These are phyloP conservation scores for Penicillium sp. DNA, from an alignment of 2,329 filamentous ascomycete genomes.

Conservation along the genomic window DNA sequence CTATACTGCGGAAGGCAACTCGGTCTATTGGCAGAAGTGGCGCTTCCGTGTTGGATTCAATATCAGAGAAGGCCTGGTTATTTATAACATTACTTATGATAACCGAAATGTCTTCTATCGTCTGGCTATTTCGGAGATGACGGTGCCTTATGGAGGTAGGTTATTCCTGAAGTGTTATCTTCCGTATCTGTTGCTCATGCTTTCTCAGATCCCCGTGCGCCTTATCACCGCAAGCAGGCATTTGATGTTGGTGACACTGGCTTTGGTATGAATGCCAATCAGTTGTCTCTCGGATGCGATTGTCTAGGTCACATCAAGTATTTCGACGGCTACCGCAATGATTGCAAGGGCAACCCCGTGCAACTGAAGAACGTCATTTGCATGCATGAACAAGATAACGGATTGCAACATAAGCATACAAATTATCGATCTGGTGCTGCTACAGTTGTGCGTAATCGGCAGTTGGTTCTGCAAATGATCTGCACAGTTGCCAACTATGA, in stretches of 20 bases:
- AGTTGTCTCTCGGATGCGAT: constrained; percentile 69
- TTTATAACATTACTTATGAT: constrained; percentile 66
- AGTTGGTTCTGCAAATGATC: constrained; percentile 68
- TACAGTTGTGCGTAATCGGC: constrained; percentile 62
- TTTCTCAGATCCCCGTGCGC: constrained; percentile 63
- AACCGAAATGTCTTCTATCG: constrained; percentile 67
- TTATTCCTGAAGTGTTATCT: neutral
- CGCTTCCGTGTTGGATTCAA: constrained; percentile 63
- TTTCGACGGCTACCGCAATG: constrained; percentile 58
- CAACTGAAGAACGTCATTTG: constrained; percentile 67
- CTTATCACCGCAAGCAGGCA: constrained; percentile 68
- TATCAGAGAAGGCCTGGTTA: constrained; percentile 63
- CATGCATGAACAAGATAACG: constrained; percentile 69
- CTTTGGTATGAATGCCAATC: constrained; percentile 67
- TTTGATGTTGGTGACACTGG: constrained; percentile 70
- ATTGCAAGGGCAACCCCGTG: constrained; percentile 60
- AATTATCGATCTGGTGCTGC: constrained; percentile 68
- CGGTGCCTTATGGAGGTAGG: constrained; percentile 47
- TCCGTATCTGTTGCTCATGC: constrained; percentile 28
- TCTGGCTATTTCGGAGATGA: constrained; percentile 67
- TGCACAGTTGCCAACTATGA: constrained; percentile 49
- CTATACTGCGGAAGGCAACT: constrained; percentile 58
- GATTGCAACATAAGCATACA: constrained; percentile 70
- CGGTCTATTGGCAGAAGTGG: constrained; percentile 68
- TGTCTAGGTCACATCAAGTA: constrained; percentile 71